Conservation (phyloP, 495 filamentous ascomycete genomes). For the Neurospora tetrasperma region DNA sequence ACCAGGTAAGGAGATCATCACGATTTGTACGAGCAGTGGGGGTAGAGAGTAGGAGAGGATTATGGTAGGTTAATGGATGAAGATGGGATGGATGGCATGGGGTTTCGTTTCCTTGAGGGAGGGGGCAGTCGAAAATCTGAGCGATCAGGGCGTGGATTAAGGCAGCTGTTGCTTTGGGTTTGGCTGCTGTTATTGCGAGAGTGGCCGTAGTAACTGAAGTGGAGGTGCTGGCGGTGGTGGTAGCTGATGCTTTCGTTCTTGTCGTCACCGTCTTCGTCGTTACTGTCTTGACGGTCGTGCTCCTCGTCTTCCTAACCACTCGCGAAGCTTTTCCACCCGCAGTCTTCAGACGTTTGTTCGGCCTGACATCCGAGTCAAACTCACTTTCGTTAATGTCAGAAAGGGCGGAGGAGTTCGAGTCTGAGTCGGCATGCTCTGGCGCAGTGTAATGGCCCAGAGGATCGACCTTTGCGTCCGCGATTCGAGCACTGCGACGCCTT, state of each 20-base stretch:
- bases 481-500: neutral
- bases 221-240: neutral
- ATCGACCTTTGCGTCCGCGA: neutral
- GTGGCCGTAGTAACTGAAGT: neutral
- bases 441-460: neutral
- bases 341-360: neutral
- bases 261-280: neutral
- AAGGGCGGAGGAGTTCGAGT: neutral
- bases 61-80: slow-evolving; percentile 28
- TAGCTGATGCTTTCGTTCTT: neutral
- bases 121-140: neutral
- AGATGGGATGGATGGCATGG: slow-evolving; percentile 3
- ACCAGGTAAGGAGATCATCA: slow-evolving; percentile 30
- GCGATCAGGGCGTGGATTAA: neutral
- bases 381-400: neutral
- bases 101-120: neutral
- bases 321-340: fast-evolving
- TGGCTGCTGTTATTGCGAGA: neutral
- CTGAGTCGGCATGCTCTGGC: neutral
- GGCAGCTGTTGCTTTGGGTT: neutral
- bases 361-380: neutral
- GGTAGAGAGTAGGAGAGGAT: slow-evolving; percentile 29
- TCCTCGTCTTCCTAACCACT: neutral
- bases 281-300: neutral
- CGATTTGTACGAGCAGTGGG: slow-evolving; percentile 12